Conservation (phyloP, 2,329 filamentous ascomycete genomes). For the Talaromyces sp. region DNA sequence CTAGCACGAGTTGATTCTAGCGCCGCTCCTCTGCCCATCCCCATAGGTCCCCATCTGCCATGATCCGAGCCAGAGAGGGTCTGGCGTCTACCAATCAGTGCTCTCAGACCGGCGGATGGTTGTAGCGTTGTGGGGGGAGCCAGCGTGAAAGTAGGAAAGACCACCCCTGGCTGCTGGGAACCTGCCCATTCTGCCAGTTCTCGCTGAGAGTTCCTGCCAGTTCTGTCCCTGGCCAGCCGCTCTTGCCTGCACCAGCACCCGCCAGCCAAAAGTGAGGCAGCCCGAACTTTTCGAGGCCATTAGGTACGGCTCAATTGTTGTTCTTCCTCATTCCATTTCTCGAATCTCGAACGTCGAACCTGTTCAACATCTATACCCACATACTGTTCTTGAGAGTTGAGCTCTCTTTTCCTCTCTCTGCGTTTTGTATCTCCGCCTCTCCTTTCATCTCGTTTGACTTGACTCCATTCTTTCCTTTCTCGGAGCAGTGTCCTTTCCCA, state of each 20-base stretch:
- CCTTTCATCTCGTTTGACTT: neutral
- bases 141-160: constrained; percentile 8
- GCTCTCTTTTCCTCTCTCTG: constrained; percentile 5
- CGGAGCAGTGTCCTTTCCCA: constrained; percentile 2
- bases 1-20: constrained; percentile 10
- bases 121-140: neutral
- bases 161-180: constrained; percentile 12
- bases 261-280: constrained; percentile 5
- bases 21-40: neutral
- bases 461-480: neutral
- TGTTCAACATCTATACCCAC: neutral
- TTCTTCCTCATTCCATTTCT: neutral
- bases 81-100: neutral
- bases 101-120: neutral
- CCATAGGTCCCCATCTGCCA: constrained; percentile 16
- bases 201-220: neutral
- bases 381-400: constrained; percentile 3
- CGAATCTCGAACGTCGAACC: neutral
- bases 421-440: neutral
- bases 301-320: neutral
- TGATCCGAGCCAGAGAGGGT: constrained; percentile 12
- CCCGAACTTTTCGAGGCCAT: constrained; percentile 1
- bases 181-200: neutral
- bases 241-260: neutral
- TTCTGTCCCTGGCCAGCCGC: constrained; percentile 9